A percentile compares a stretch with the other conserved stretches of the same genome.
phyloP scores from a whole-genome alignment of 2,329 filamentous ascomycete species.

The Lasiodiplodia theobromae region DNA sequence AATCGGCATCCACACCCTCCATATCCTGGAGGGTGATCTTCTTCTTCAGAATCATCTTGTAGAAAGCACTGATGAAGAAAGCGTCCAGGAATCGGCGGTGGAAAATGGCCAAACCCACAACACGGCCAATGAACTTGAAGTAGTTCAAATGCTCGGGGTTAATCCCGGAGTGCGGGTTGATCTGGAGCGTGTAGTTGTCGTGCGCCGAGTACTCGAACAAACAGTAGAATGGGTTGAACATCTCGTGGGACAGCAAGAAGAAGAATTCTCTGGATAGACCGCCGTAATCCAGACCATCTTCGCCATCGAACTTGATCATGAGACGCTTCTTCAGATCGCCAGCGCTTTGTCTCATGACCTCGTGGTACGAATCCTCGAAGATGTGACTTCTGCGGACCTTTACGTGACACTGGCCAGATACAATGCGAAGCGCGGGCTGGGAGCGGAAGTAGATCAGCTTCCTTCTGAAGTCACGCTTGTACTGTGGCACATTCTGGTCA shows the following conservation, averaged over 20 bases:
- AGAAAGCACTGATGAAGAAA: slow-evolving; percentile 98
- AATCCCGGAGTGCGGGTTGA: slow-evolving; percentile 98
- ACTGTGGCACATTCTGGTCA: slow-evolving; percentile 98
- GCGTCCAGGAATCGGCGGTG: slow-evolving; percentile 96
- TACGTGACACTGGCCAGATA: slow-evolving; percentile 96
- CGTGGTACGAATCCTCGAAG: slow-evolving; percentile 98
- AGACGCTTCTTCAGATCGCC: slow-evolving; percentile 96
- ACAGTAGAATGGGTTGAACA: slow-evolving; percentile 99
- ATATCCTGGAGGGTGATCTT: slow-evolving; percentile 91
- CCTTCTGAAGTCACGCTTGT: slow-evolving; percentile 97
- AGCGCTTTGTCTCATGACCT: slow-evolving; percentile 95
- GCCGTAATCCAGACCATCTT: slow-evolving; percentile 97
- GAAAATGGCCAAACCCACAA: slow-evolving; percentile 97
- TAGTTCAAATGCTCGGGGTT: slow-evolving; percentile 99
- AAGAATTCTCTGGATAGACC: slow-evolving; percentile 99
- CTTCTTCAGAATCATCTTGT: slow-evolving; percentile 99
- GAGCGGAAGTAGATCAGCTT: slow-evolving; percentile 99
- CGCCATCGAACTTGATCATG: slow-evolving; percentile 99
- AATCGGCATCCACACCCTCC: slow-evolving; percentile 98
- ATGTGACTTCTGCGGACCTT: slow-evolving; percentile 97
- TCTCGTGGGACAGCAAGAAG: slow-evolving; percentile 98
- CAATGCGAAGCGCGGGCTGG: slow-evolving; percentile 92
- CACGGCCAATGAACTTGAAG: slow-evolving; percentile 99
- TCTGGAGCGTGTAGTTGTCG: slow-evolving; percentile 99
- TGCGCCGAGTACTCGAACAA: slow-evolving; percentile 99